Evolutionary conservation across 2,329 filamentous ascomycete genomes (phyloP).

Genomic region (Scorias spongiosa): DNA sequence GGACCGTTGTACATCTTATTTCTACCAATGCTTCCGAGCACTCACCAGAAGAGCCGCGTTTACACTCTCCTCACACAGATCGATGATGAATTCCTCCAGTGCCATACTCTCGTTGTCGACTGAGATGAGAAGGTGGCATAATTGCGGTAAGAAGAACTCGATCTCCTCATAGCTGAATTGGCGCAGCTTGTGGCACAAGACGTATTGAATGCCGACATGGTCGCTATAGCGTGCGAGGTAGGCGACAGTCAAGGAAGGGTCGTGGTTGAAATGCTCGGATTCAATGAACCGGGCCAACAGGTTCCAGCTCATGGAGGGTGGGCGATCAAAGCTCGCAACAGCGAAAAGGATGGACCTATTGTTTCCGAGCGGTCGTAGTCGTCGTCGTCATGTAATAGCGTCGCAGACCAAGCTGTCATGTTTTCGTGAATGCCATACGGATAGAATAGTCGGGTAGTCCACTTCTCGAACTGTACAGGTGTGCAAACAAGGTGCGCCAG

Average conservation of each 20-base stretch:
- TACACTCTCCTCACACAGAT: conserved; percentile 75
- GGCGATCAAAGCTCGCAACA: conserved; percentile 1
- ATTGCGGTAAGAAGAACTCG: conserved; percentile 74
- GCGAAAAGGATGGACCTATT: neutral
- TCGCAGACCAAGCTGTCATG: neutral
- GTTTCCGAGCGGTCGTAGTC: neutral
- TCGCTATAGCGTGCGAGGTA: conserved; percentile 81
- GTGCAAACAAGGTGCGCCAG: neutral
- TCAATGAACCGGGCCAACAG: conserved; percentile 81
- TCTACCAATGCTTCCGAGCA: conserved; percentile 6
- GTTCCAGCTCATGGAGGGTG: conserved; percentile 49
- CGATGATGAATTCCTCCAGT: conserved; percentile 71
- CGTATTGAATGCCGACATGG: conserved; percentile 81
- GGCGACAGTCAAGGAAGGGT: conserved; percentile 75
- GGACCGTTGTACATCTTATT: neutral
- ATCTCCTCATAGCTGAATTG: conserved; percentile 84
- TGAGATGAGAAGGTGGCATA: conserved; percentile 78
- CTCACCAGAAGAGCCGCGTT: conserved; percentile 68
- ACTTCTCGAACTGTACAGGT: neutral
- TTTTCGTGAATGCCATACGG: neutral
- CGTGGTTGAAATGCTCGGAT: conserved; percentile 85
- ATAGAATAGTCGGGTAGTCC: neutral
- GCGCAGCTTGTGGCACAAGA: conserved; percentile 74
- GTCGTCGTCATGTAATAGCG: neutral
- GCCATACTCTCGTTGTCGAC: conserved; percentile 87